Evolutionary conservation across 148 eudicot species (phyloP).

Genomic region (Polygonum maritimum): DNA sequence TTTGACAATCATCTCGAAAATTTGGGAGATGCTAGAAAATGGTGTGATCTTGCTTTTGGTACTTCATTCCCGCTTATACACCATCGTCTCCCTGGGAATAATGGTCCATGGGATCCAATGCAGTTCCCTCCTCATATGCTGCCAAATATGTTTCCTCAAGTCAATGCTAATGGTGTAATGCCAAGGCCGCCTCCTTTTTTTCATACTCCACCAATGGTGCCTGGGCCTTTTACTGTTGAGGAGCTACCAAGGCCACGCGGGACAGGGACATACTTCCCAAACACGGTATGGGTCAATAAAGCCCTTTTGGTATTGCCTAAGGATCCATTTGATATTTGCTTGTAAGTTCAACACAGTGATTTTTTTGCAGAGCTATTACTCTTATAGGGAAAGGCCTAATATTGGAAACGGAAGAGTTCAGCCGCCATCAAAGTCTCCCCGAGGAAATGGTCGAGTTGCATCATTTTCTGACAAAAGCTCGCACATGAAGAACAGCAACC

Average conservation of each 20-base stretch:
- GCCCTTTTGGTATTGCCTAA: background rate
- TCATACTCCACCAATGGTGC: constrained; percentile 26
- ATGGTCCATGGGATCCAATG: constrained; percentile 37
- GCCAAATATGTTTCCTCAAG: constrained; percentile 39
- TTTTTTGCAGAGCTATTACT: constrained; percentile 45
- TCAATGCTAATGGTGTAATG: constrained; percentile 38
- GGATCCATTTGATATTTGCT: too few relatives aligned
- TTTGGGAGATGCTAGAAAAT: constrained; percentile 47
- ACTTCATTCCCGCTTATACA: constrained; percentile 26
- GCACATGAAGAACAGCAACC: constrained; percentile 9
- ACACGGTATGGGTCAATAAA: constrained; percentile 36
- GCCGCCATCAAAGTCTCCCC: constrained; percentile 41
- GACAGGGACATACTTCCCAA: constrained; percentile 73
- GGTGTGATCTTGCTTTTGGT: constrained; percentile 28
- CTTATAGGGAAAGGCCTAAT: constrained; percentile 34
- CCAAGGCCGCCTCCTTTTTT: constrained; percentile 37
- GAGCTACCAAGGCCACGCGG: constrained; percentile 61
- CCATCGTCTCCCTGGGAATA: constrained; percentile 30
- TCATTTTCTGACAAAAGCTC: constrained; percentile 21
- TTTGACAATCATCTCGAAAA: constrained; percentile 35
- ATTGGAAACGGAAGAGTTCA: constrained; percentile 40
- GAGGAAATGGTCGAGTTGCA: constrained; percentile 36
- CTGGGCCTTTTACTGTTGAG: constrained; percentile 38
- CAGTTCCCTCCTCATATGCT: constrained; percentile 29
- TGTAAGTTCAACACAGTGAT: background rate